phyloP scores from a whole-genome alignment of 2,329 filamentous ascomycete genomes.

The Annulohypoxylon truncatum region DNA sequence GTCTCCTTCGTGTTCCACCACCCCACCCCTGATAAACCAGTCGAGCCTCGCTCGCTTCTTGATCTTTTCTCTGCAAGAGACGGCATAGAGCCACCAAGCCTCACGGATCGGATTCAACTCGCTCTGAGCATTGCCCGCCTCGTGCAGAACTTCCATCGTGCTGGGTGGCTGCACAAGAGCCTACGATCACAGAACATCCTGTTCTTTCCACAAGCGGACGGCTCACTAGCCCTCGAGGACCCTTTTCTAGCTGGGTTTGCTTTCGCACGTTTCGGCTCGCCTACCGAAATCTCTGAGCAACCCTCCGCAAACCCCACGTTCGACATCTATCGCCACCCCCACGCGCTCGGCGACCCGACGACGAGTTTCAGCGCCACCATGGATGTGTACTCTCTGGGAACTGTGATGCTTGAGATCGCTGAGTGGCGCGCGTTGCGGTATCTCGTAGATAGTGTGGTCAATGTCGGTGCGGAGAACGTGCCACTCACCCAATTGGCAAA shows the following conservation, averaged over 20 bases:
- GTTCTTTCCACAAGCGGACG: neutral
- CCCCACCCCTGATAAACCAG: neutral
- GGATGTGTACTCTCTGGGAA: neutral
- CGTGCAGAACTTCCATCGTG: conserved; percentile 3
- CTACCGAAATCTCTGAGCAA: conserved; percentile 1
- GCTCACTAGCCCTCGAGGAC: neutral
- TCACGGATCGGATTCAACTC: neutral
- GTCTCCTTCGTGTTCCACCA: conserved; percentile 1
- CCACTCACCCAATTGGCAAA: neutral
- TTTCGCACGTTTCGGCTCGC: neutral
- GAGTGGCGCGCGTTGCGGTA: conserved; percentile 4
- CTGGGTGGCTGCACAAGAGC: conserved; percentile 1
- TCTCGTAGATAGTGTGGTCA: neutral
- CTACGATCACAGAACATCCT: conserved; percentile 3
- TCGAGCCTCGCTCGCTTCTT: conserved; percentile 1
- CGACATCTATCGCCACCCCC: conserved; percentile 2
- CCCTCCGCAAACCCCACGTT: neutral
- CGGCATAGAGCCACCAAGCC: neutral
- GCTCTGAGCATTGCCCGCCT: neutral
- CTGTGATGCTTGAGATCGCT: neutral
- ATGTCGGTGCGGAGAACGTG: neutral
- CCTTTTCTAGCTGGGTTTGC: neutral
- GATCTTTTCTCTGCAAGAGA: conserved; percentile 5
- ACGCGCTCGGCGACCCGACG: neutral
- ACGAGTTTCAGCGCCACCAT: neutral